These are phyloP conservation scores for Chloromonas sp. DNA, from an alignment of 163 green algal species.

Conservation along the genomic window DNA sequence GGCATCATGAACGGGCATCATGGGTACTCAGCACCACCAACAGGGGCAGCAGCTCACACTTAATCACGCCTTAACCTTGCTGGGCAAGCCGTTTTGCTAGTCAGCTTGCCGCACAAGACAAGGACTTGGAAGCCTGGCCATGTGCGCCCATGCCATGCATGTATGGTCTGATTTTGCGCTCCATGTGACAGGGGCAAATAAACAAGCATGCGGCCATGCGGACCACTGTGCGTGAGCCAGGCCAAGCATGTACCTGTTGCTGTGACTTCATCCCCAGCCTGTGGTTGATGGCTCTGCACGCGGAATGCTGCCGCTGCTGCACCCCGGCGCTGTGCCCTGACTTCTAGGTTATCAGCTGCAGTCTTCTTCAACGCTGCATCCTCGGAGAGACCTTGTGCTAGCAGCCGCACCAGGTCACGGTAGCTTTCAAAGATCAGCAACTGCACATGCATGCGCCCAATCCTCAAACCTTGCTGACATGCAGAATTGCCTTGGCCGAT, in stretches of 20 bases:
- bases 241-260: neutral
- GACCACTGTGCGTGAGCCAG: neutral
- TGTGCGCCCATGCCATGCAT: too few relatives aligned
- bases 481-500: neutral
- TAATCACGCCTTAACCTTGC: too few relatives aligned
- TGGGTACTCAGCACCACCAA: neutral
- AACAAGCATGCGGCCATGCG: neutral
- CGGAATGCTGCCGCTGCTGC: neutral
- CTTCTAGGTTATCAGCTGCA: conserved; percentile 47
- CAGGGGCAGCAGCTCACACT: neutral
- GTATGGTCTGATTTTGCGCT: neutral
- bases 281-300: neutral
- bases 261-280: neutral
- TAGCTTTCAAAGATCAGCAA: conserved; percentile 62
- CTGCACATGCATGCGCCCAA: conserved; percentile 28
- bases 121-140: too few relatives aligned
- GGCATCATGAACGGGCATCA: too few relatives aligned
- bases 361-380: conserved; percentile 38
- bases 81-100: too few relatives aligned
- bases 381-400: conserved; percentile 43
- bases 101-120: too few relatives aligned
- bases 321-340: neutral
- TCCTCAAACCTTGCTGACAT: neutral
- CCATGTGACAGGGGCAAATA: neutral
- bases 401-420: conserved; percentile 57